Evolutionary conservation across 495 filamentous ascomycete species (phyloP), one percentile per base, ranked within the genome.

Genomic region (Xylaria bambusicola): DNA sequence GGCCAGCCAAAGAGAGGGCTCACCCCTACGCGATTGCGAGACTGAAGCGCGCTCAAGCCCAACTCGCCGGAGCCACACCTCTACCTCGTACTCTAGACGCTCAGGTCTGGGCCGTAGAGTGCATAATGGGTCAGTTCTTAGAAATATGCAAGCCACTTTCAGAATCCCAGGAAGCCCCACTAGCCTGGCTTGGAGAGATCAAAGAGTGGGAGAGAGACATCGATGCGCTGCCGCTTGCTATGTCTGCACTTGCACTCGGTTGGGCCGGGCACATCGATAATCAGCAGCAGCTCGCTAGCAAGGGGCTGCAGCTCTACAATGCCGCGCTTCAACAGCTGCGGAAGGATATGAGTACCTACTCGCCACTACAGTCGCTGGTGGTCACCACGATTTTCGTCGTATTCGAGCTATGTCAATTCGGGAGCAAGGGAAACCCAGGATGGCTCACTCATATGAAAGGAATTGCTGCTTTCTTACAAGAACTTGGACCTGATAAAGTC

Each of bases 331-430:
- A 23, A 44, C 56, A 58, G 35, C 36, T 58, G n/a, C 46, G 56
- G 44, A 12, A 15, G 9, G 46, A 58, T 12, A 40, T 51, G 17
- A 17, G 26, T 8, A 31, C 47, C 9, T 51, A 47, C 23, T 41
- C 56, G n/a, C 56, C 46, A 10, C 35, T 21, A 6, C 56, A 58
- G 36, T 41, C 35, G n/a, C 56, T 58, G 10, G 33, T 47, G 1
- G 47, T 47, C 33, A 58, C 47, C 2, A 29, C 56, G 1, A 20
- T 58, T 15, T 58, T 58, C 24, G 47, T 58, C 44, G 56, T 17
- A 4, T 58, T 50, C 46, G 56, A 58, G 46, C 56, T 58, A 21
- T 58, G 47, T 33, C 41, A 58, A 4, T 58, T 58, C 33, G 56
- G 56, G 8, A 58, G 44, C 23, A 35, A 42, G 21, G 46, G 45